Base-by-base conservation (phyloP, 2,329 filamentous ascomycete genomes). In the Venturia nashicola region DNA sequence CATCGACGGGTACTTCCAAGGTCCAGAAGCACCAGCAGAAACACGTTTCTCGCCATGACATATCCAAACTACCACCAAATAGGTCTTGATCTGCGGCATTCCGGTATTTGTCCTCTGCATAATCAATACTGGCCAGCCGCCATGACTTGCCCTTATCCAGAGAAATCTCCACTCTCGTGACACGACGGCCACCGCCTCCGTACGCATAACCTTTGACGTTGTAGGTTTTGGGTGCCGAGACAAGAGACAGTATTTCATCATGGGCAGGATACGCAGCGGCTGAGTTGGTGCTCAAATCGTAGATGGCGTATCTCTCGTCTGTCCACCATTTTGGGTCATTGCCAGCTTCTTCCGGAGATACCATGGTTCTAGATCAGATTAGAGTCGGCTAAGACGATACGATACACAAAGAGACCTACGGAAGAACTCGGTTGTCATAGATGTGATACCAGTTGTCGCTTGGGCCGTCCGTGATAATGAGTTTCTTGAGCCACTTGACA, bases 21-120 rank as follows among this genome's bases (percentile, higher is more conserved):
- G 87, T 84, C 91, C 91, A 97, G 75, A 96, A 94, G 72, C 89
- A 95, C 91, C 91, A 97, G 72, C 90, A 94, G 75, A 96, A 96
- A 68, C 82, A 88, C 2, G 83, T 85, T 72, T 96, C 91, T 43
- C 90, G 81, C 86, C 88, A 91, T 62, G 83, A 83, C 82, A 95
- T 86, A 71, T 96, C 91, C 4, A 96, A 73, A 59, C 80, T 83
- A 2, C 91, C 90, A 5, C 90, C 91, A 66, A 83, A 96, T 0
- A 96, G 76, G n/a, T 77, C 76, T 64, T 84, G 82, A 82, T 85
- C 48, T 81, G 82, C 70, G 14, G 79, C 79, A 27, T 84, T 79
- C 36, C 91, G 86, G 72, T 96, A 97, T 51, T 84, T 82, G 71
- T 97, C 92, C 75, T 97, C 92, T 1, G 88, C 87, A 68, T 96